Evolutionary conservation across 148 eudicot genomes (phyloP).

Genomic region (Rhododendron henanense): DNA sequence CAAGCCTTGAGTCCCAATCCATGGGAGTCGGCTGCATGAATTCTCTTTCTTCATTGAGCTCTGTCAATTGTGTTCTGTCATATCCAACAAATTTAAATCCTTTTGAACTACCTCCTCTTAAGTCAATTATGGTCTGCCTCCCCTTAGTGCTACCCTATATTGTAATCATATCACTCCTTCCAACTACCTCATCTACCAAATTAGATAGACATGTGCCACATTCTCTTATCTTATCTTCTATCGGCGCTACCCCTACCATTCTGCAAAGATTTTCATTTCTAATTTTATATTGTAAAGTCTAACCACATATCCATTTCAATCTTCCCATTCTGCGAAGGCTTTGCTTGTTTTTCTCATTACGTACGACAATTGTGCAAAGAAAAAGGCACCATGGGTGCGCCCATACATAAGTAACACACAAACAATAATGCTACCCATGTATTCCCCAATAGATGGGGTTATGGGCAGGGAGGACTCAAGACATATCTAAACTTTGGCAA

Average conservation of each 20-base stretch:
- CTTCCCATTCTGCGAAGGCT: background rate
- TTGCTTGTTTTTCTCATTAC: background rate
- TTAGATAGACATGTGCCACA: background rate
- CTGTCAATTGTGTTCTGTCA: background rate
- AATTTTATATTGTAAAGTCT: background rate
- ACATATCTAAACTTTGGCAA: background rate
- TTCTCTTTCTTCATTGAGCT: background rate
- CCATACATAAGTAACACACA: background rate
- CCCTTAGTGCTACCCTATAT: background rate
- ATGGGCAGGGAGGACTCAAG: background rate
- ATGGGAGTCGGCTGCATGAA: background rate
- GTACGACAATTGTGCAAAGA: background rate
- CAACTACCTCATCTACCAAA: background rate
- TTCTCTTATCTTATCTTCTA: background rate
- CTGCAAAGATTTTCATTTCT: background rate
- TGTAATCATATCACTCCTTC: background rate
- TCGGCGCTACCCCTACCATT: background rate
- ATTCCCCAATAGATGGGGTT: background rate
- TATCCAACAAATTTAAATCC: background rate
- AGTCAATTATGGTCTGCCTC: background rate
- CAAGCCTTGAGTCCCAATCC: background rate
- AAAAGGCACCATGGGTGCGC: background rate
- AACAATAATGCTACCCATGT: background rate
- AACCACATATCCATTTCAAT: background rate
- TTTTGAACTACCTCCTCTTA: background rate